Percentiles rank a stretch among this genome's conserved stretches.
Conservation (phyloP, 2,329 filamentous ascomycete genomes). For the Coleophoma crateriformis region DNA sequence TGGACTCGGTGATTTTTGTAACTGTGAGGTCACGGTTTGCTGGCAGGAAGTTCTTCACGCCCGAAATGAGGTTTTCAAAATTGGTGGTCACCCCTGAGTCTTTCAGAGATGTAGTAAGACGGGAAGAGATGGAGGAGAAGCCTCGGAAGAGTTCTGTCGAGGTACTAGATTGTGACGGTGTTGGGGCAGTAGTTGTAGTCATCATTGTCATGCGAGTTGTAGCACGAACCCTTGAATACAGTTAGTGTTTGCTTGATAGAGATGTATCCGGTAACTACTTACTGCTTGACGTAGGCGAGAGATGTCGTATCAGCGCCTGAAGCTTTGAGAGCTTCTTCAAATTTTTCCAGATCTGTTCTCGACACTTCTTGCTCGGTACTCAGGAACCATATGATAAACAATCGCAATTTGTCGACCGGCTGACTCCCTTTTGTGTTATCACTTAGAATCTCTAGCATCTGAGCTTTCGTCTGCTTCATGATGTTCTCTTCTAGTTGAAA, state of each 20-base stretch:
- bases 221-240: slow-evolving; percentile 64
- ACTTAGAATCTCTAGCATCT: slow-evolving; percentile 82
- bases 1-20: slow-evolving; percentile 95
- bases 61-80: slow-evolving; percentile 89
- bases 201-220: slow-evolving; percentile 99
- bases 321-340: slow-evolving; percentile 75
- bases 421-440: slow-evolving; percentile 77
- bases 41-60: slow-evolving; percentile 97
- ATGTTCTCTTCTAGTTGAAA: slow-evolving; percentile 94
- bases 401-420: slow-evolving; percentile 79
- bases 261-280: slow-evolving; percentile 29
- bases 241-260: slow-evolving; percentile 4
- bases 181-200: slow-evolving; percentile 65
- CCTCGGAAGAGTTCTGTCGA: slow-evolving; percentile 84
- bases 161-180: slow-evolving; percentile 49
- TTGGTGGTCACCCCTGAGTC: slow-evolving; percentile 81
- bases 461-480: slow-evolving; percentile 82
- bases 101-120: slow-evolving; percentile 89
- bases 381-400: slow-evolving; percentile 97
- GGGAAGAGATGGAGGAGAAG: slow-evolving; percentile 86
- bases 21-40: slow-evolving; percentile 92
- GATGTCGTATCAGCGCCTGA: slow-evolving; percentile 72
- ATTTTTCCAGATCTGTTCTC: slow-evolving; percentile 75
- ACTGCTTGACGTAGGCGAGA: slow-evolving; percentile 83
- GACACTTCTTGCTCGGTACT: slow-evolving; percentile 87